Percentiles rank a stretch among this genome's conserved stretches.
Evolutionary conservation across 2,329 filamentous ascomycete genomes (phyloP).

Genomic region (Trichophyton equinum): DNA sequence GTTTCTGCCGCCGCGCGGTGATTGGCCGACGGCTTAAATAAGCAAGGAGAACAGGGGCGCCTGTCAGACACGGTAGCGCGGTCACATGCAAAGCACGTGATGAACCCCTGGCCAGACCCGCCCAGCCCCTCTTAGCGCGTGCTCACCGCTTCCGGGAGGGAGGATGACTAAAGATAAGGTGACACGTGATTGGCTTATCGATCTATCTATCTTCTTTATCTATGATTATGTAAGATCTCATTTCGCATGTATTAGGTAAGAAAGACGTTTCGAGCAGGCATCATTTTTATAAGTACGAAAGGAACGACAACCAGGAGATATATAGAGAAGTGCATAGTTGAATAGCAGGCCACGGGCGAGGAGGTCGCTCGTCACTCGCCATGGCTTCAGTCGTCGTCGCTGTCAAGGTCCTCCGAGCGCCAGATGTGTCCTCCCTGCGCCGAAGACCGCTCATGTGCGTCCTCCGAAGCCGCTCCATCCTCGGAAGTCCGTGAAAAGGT

Average conservation of each 20-base stretch:
- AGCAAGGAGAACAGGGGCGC: neutral
- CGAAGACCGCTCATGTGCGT: neutral
- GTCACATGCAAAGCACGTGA: neutral
- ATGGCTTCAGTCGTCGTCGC: neutral
- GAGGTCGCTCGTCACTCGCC: neutral
- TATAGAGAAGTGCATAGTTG: neutral
- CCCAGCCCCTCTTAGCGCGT: neutral
- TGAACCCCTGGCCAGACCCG: neutral
- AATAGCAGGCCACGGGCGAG: neutral
- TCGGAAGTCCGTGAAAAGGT: neutral
- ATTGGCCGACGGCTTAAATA: neutral
- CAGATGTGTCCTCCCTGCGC: neutral
- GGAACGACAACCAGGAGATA: neutral
- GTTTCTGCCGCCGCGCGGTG: neutral
- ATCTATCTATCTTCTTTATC: neutral
- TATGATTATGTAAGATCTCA: neutral
- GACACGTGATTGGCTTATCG: slow-evolving; percentile 1
- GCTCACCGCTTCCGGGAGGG: neutral
- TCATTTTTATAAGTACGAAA: too few relatives aligned
- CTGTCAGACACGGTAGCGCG: neutral
- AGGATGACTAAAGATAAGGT: neutral
- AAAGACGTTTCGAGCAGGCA: neutral
- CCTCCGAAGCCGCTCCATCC: neutral
- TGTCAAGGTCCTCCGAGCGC: neutral
- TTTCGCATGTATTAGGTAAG: neutral